Evolutionary conservation across 1,139 yeast species (phyloP).

Genomic region (Hyphopichia buzzinii): DNA sequence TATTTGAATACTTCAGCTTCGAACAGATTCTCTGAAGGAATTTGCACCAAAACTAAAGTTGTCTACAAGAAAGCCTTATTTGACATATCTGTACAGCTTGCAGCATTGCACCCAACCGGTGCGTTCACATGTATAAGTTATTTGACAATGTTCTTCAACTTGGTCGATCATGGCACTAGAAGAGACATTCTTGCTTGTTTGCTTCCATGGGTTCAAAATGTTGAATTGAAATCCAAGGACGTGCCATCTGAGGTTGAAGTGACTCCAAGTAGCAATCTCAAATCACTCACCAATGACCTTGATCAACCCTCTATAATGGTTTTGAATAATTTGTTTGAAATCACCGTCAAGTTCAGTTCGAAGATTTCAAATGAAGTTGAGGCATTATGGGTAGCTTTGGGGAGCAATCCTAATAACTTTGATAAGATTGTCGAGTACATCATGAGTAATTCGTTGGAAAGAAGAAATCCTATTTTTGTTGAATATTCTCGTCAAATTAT

Average conservation of each 20-base stretch:
- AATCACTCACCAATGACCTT: slow-evolving; percentile 13
- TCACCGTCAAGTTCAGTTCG: slow-evolving; percentile 74
- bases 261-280: slow-evolving; percentile 2
- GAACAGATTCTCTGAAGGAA: slow-evolving; percentile 55
- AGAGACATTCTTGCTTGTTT: slow-evolving; percentile 78
- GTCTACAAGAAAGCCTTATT: slow-evolving; percentile 77
- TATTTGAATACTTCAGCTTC: slow-evolving; percentile 45
- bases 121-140: slow-evolving; percentile 66
- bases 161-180: slow-evolving; percentile 55
- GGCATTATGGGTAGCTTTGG: slow-evolving; percentile 92
- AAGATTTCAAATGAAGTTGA: slow-evolving; percentile 82
- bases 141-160: slow-evolving; percentile 65
- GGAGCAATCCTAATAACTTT: slow-evolving; percentile 65
- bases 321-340: slow-evolving; percentile 75
- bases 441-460: slow-evolving; percentile 63
- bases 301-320: slow-evolving; percentile 73
- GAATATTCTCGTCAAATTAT: slow-evolving; percentile 78
- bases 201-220: slow-evolving; percentile 86
- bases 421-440: slow-evolving; percentile 72
- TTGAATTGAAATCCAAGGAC: slow-evolving; percentile 52
- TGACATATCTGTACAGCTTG: slow-evolving; percentile 60
- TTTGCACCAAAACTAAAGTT: slow-evolving; percentile 64
- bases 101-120: slow-evolving; percentile 52
- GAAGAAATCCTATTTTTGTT: slow-evolving; percentile 73
- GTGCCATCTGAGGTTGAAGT: slow-evolving; percentile 6